phyloP scores from a whole-genome alignment of 352 stramenopile species.

The Phytopythium litorale region DNA sequence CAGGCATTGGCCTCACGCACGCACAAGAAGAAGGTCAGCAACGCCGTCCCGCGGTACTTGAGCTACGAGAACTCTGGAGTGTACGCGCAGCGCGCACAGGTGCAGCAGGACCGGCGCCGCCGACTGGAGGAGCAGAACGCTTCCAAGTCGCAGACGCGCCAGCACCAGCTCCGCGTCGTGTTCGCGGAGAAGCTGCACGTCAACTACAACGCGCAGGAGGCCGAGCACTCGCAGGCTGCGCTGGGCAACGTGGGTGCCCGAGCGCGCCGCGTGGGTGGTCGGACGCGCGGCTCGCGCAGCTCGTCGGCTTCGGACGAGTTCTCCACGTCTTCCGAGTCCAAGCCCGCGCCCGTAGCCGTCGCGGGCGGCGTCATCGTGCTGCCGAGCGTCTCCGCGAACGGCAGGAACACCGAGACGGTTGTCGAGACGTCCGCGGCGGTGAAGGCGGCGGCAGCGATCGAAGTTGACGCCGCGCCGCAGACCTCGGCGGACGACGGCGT shows the following conservation, averaged over 20 bases:
- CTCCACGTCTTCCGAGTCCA: neutral
- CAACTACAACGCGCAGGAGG: slow-evolving; percentile 26
- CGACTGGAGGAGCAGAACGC: slow-evolving; percentile 63
- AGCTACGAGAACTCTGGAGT: slow-evolving; percentile 45
- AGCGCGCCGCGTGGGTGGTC: slow-evolving; percentile 1
- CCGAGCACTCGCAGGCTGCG: slow-evolving; percentile 14
- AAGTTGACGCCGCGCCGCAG: slow-evolving; percentile 8
- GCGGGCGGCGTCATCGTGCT: slow-evolving; percentile 7
- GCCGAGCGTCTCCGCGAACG: neutral
- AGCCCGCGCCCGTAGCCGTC: neutral
- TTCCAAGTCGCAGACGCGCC: slow-evolving; percentile 50
- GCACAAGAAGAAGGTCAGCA: slow-evolving; percentile 43
- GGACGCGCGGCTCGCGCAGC: slow-evolving; percentile 9
- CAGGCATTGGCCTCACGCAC: slow-evolving; percentile 11
- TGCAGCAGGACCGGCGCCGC: slow-evolving; percentile 61
- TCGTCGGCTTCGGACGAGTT: slow-evolving; percentile 5
- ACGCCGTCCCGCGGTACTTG: slow-evolving; percentile 55
- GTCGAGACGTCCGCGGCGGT: neutral
- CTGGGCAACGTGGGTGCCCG: slow-evolving; percentile 20
- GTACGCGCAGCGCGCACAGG: slow-evolving; percentile 42
- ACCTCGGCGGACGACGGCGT: slow-evolving; percentile 15
- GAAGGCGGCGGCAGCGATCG: slow-evolving; percentile 3
- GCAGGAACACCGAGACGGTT: neutral
- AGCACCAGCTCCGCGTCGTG: slow-evolving; percentile 42
- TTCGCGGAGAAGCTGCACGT: slow-evolving; percentile 48